These are phyloP conservation scores for Ormosia semicastrata DNA, from an alignment of 306 rosid genomes.

Conservation along the genomic window DNA sequence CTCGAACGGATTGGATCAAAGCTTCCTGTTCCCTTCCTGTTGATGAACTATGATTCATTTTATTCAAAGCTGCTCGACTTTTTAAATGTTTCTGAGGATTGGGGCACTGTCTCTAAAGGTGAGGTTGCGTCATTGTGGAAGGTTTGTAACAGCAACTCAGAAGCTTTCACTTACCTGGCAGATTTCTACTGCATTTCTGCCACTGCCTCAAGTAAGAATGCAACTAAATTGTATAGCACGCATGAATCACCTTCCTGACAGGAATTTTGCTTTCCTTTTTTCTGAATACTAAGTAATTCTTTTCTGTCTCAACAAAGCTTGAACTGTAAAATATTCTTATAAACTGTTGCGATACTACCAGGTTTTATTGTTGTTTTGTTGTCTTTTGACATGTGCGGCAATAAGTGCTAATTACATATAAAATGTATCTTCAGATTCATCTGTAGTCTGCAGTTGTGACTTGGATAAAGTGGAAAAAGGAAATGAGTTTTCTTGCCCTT, in stretches of 20 bases:
- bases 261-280: background rate
- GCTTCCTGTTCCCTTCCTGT: slow-evolving; percentile 67
- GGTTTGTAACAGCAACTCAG: slow-evolving; percentile 69
- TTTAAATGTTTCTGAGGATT: slow-evolving; percentile 58
- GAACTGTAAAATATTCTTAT: background rate
- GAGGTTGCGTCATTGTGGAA: slow-evolving; percentile 84
- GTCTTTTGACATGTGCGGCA: background rate
- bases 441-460: background rate
- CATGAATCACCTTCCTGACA: slow-evolving; percentile 18
- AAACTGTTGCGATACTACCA: background rate
- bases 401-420: background rate
- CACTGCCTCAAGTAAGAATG: slow-evolving; percentile 20
- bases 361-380: background rate
- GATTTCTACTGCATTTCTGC: slow-evolving; percentile 58
- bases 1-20: slow-evolving; percentile 83
- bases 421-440: background rate
- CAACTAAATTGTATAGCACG: slow-evolving; percentile 27
- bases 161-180: slow-evolving; percentile 71
- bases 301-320: background rate
- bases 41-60: slow-evolving; percentile 87
- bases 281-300: background rate
- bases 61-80: slow-evolving; percentile 77
- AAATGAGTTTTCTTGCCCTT: background rate
- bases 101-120: slow-evolving; percentile 79
- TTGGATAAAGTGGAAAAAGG: background rate